Base-by-base conservation (phyloP, 164 flowering plant species). In the Magnolia changhungtana region DNA sequence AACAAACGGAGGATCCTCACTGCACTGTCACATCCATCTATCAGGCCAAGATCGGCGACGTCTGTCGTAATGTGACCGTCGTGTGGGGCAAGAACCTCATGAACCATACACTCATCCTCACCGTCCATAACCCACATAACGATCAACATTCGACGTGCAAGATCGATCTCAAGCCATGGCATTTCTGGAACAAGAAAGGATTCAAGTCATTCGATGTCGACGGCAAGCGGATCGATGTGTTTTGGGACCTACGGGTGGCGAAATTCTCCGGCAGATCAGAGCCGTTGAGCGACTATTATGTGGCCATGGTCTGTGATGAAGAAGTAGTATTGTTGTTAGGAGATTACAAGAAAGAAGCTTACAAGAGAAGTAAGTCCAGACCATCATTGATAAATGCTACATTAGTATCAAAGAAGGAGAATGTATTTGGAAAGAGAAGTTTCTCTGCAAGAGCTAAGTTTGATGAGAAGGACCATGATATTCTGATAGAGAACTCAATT, bases 141-240 rank as follows among this genome's bases (percentile, higher is more conserved):
- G 90, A 87, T 0, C 50, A 49, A n/a, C 86, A 77, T 10, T 74
- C 83, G 81, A 83, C 79, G 2, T 94, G 90, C 86, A 96, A 94
- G 80, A 84, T 96, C 29, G 99, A 96, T 69, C 85, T 96, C 20
- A 94, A 94, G 84, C 97, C 99, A 0, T 96, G 98, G 98, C 91
- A 88, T 23, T 94, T 96, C 73, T 96, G 98, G 99, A 89, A 87
- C 86, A 91, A 88, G 63, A 92, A 92, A 78, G 97, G 99, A 24
- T 86, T 78, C 79, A 94, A 92, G 50, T 84, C 90, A 1, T 86
- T 94, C 50, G 91, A 87, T n/a, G 86, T 91, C 0, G 95, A 91
- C 1, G 89, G 89, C 7, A 74, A 76, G 64, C 87, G 74, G 7
- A 78, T 92, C 3, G 92, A 91, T 1, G 88, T 90, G 9, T 88